These are phyloP conservation scores for Sclerotinia minor DNA, from an alignment of 2,329 filamentous ascomycete genomes.

Conservation along the genomic window DNA sequence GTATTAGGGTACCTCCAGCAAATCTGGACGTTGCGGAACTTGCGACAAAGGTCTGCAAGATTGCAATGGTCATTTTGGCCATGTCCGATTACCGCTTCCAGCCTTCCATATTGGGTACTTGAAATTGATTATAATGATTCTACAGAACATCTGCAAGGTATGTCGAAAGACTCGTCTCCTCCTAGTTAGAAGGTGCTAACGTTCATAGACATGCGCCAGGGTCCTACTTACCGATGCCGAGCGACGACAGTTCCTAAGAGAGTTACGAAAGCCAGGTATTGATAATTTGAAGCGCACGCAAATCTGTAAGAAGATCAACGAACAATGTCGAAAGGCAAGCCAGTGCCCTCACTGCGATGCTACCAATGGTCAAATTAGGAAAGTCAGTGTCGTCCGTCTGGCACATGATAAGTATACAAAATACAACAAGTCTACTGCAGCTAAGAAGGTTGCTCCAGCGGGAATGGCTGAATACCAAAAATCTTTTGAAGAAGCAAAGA, in stretches of 20 bases:
- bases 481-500: slow-evolving; percentile 79
- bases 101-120: slow-evolving; percentile 96
- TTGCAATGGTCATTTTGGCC: slow-evolving; percentile 94
- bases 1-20: slow-evolving; percentile 75
- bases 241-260: slow-evolving; percentile 73
- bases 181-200: slow-evolving; percentile 28
- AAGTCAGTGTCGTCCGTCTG: slow-evolving; percentile 88
- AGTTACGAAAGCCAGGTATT: slow-evolving; percentile 75
- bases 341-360: slow-evolving; percentile 77
- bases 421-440: slow-evolving; percentile 85
- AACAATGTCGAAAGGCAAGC: slow-evolving; percentile 85
- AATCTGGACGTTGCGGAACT: slow-evolving; percentile 75
- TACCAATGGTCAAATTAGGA: slow-evolving; percentile 88
- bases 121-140: slow-evolving; percentile 85
- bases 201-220: slow-evolving; percentile 68
- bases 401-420: slow-evolving; percentile 88
- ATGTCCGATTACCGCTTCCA: slow-evolving; percentile 85
- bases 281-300: slow-evolving; percentile 84
- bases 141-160: slow-evolving; percentile 93
- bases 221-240: slow-evolving; percentile 82
- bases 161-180: slow-evolving; percentile 23
- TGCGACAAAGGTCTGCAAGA: slow-evolving; percentile 78
- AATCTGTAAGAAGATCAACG: slow-evolving; percentile 84
- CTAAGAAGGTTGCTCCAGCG: slow-evolving; percentile 77
- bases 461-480: slow-evolving; percentile 83